Conservation (phyloP, 1,284 basidiomycete genomes). For the Melampsora americana region DNA sequence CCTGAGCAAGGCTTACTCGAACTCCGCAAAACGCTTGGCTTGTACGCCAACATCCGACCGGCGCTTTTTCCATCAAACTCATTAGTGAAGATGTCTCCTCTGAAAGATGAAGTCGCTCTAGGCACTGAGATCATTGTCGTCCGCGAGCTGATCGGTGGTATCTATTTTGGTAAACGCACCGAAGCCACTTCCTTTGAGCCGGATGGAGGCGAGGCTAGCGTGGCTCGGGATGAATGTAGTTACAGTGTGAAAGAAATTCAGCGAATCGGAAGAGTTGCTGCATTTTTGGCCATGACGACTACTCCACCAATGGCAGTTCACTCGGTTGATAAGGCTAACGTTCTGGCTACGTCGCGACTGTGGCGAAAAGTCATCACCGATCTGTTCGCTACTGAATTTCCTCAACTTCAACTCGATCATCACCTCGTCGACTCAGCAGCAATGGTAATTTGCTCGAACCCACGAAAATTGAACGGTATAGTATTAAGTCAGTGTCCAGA, state of each 20-base stretch:
- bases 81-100: slow-evolving; percentile 83
- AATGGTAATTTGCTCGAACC: slow-evolving; percentile 91
- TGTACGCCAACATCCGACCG: slow-evolving; percentile 97
- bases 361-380: slow-evolving; percentile 91
- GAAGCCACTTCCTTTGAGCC: slow-evolving; percentile 64
- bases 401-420: slow-evolving; percentile 79
- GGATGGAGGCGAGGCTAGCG: slow-evolving; percentile 56
- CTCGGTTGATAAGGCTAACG: slow-evolving; percentile 98
- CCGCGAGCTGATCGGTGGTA: slow-evolving; percentile 69
- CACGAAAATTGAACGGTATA: slow-evolving; percentile 91
- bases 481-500: slow-evolving; percentile 61
- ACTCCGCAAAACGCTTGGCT: slow-evolving; percentile 87
- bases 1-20: slow-evolving; percentile 90
- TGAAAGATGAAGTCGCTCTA: slow-evolving; percentile 77
- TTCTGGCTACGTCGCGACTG: slow-evolving; percentile 86
- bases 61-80: slow-evolving; percentile 90
- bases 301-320: slow-evolving; percentile 84
- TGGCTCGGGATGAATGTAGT: slow-evolving; percentile 69
- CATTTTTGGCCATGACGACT: slow-evolving; percentile 77
- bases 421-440: slow-evolving; percentile 87
- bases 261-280: slow-evolving; percentile 92
- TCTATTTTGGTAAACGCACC: slow-evolving; percentile 89
- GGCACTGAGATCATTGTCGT: slow-evolving; percentile 89
- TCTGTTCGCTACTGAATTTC: slow-evolving; percentile 76
- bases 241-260: slow-evolving; percentile 89